Base-by-base conservation (phyloP, 2,329 filamentous ascomycete species). In the Beauveria sp. region DNA sequence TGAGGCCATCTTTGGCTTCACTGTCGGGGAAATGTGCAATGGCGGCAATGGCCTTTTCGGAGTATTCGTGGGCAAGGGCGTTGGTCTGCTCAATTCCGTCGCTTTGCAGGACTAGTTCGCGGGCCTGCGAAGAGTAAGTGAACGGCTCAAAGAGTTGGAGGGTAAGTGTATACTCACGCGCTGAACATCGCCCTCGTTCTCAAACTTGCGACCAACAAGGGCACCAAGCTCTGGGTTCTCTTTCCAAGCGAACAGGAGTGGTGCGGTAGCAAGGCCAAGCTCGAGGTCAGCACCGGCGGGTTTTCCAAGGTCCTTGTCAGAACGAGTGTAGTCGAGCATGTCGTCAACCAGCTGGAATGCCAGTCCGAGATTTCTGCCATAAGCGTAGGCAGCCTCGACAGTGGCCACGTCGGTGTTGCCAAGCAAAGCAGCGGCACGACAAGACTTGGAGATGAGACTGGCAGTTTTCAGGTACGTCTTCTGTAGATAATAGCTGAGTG, bases 391-490 rank as follows among this genome's bases (percentile, higher is more conserved):
- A 10, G 92, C 90, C 66, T 99, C 92, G 2, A 97, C 91, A 1
- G 94, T 91, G 63, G 88, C 83, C 0, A 82, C 81, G 40, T 92
- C 84, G 40, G 87, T 84, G 16, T 90, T 86, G 34, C 94, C 92
- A 20, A 99, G 81, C 51, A 99, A 78, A 3, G 94, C 93, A 2
- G 94, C 85, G 0, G 93, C 92, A 55, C 94, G 88, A 74, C 93
- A 97, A 34, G 90, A 96, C 76, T 99, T 99, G 72, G 90, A 96
- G 71, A 99, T 97, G 69, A 99, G 79, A 66, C 90, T 96, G 4
- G 94, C 94, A 1, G 91, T 96, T 79, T 99, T 99, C 67, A 99
- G 83, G 71, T 99, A 99, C 30, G 94, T 99, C 82, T 99, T 99
- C 72, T 97, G 91, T 55, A 99, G 80, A 72, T 99, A 99, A 77